A percentile compares a stretch with the other conserved stretches of the same genome.
phyloP scores from a whole-genome alignment of 768 basidiomycete genomes.

The Trametes sanguinea region DNA sequence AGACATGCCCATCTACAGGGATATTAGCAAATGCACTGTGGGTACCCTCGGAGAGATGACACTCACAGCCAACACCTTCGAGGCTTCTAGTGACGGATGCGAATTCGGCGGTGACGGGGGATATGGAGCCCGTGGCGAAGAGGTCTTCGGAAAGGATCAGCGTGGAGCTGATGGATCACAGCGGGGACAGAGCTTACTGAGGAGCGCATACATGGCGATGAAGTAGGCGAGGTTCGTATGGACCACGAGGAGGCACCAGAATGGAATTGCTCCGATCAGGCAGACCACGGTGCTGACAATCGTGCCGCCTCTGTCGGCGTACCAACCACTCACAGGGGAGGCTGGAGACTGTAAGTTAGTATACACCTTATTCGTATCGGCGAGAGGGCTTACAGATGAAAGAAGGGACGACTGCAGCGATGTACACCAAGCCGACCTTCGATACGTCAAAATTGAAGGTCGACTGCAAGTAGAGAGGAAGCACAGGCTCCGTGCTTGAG shows the following conservation, averaged over 20 bases:
- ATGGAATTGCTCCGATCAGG: conserved; percentile 58
- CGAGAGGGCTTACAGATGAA: conserved; percentile 53
- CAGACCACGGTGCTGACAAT: conserved; percentile 54
- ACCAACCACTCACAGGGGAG: conserved; percentile 58
- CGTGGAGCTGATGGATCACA: no score
- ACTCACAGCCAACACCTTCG: conserved; percentile 69
- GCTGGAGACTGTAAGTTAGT: conserved; percentile 38
- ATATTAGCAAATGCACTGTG: neutral
- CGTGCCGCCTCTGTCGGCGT: conserved; percentile 56
- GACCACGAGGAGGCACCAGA: conserved; percentile 60
- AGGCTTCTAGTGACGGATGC: conserved; percentile 58
- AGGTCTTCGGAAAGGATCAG: conserved; percentile 45
- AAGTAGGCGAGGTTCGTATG: conserved; percentile 48
- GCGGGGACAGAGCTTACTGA: conserved; percentile 44
- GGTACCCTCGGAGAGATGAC: neutral
- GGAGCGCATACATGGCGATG: conserved; percentile 49
- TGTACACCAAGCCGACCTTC: conserved; percentile 64
- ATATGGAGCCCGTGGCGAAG: conserved; percentile 57
- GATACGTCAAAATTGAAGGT: conserved; percentile 36
- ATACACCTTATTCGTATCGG: neutral
- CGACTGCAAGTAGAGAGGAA: conserved; percentile 39
- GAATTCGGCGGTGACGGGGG: conserved; percentile 68
- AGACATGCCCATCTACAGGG: conserved; percentile 65
- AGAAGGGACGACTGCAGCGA: conserved; percentile 64
- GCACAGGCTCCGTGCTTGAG: conserved; percentile 35